Percentiles rank a stretch among this genome's conserved stretches.
Evolutionary conservation across 2,329 filamentous ascomycete species (phyloP).

Genomic region (Ophiostoma perfectum): DNA sequence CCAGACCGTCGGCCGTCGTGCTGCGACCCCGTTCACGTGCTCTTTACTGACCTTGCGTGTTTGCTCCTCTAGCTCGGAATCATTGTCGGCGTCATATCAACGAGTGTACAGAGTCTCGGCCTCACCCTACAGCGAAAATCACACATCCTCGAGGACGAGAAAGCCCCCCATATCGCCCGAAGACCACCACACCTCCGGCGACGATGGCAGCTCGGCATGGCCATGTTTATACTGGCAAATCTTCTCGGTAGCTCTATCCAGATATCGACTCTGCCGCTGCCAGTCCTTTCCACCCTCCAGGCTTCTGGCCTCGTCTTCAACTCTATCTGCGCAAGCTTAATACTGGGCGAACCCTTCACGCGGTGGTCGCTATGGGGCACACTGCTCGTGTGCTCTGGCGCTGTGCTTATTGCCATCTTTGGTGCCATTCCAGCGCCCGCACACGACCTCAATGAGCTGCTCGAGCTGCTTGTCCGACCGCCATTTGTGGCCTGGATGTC

Average conservation of each 20-base stretch:
- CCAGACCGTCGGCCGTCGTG: not conserved
- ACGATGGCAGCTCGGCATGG: conserved; percentile 96
- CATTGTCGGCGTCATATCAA: conserved; percentile 85
- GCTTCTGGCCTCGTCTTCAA: conserved; percentile 97
- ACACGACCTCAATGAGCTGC: conserved; percentile 76
- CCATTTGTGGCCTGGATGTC: conserved; percentile 88
- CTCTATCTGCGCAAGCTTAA: conserved; percentile 90
- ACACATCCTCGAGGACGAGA: conserved; percentile 95
- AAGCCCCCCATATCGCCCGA: conserved; percentile 68
- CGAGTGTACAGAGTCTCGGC: conserved; percentile 89
- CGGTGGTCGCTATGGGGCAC: conserved; percentile 89
- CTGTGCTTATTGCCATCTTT: conserved; percentile 88
- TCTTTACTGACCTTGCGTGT: not conserved
- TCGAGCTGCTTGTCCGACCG: conserved; percentile 65
- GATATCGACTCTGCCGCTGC: conserved; percentile 90
- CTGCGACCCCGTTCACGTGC: not conserved
- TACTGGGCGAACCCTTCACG: conserved; percentile 90
- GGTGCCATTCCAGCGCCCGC: conserved; percentile 90
- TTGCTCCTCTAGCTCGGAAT: conserved; percentile 66
- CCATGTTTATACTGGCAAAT: conserved; percentile 93
- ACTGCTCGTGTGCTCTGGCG: conserved; percentile 76
- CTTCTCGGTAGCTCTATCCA: conserved; percentile 93
- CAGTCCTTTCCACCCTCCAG: conserved; percentile 90
- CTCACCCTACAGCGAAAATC: conserved; percentile 96
- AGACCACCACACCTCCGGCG: conserved; percentile 83